Base-by-base conservation (phyloP, 306 rosid species). In the Rosa rugosa region DNA sequence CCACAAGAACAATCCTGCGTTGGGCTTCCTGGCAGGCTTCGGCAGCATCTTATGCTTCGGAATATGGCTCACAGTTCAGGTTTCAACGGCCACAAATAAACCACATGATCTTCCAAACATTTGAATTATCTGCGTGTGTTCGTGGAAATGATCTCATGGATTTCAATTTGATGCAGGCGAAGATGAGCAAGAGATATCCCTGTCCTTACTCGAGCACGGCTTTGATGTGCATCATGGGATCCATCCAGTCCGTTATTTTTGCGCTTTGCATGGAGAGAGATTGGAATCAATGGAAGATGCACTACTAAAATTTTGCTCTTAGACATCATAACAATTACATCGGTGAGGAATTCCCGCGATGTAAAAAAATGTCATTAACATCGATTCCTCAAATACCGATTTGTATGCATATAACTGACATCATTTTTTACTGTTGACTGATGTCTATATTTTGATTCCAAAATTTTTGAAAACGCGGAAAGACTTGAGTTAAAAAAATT, bases 231-330 rank as follows among this genome's bases (percentile, higher is more conserved):
- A 63, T 34, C n/a, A 63, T 63, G 42, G 69, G 42, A 34, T 27
- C 44, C n/a, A 63, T 63, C 5, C 42, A 31, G 42, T 25, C n/a
- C 20, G 10, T 63, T 34, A 14, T 63, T 5, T 31, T 63, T 23
- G 69, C 69, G n/a, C 69, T 63, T 6, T 63, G 69, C 11, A n/a
- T 63, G 42, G 69, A 63, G 44, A 63, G 69, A 34, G 69, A 63
- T 6, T 5, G 69, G 69, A 63, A 63, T 14, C 41, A 63, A 34
- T 63, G 69, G 69, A 31, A 63, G 69, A 12, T 63, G 27, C 27
- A 25, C 27, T 25, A 25, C 27, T 25, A 25, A 1, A 25, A 25
- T 25, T 25, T 25, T 25, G 27, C 27, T 25, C 27, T 25, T 25
- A 25, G 27, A 25, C 27, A 25, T 25, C 27, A 25, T 1, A 25